Evolutionary conservation across 2,329 filamentous ascomycete species (phyloP), one percentile per base, ranked within the genome.

Genomic region (Arthroderma sp.): DNA sequence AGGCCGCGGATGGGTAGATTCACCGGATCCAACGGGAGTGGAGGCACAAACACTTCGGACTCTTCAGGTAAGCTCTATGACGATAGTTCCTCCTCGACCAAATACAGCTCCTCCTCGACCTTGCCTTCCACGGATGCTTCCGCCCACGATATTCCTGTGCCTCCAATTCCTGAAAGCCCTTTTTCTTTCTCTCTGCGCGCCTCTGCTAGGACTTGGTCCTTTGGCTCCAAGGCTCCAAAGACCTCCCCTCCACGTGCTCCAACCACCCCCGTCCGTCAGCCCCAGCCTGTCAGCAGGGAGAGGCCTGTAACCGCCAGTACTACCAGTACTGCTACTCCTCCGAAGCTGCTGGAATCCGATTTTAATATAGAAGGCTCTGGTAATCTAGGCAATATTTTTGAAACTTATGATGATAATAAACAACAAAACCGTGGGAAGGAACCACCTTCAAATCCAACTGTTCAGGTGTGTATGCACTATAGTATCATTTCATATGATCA

Each of bases 91-190:
- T 61, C 57, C 8, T 74, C 72, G 36, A 68, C 68, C 37, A 70
- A 71, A 38, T 66, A 70, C 50, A 75, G 71, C 57, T 74, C 70
- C 29, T 71, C 73, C 5, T 75, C 73, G 5, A 75, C 72, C 5
- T 61, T 73, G 34, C 73, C 73, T 33, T 75, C 71, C 15, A 63
- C 72, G 8, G 73, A 75, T 50, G 55, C 62, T 5, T 59, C 58
- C 7, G 54, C 62, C 38, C 62, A 67, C 49, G 60, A 66, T 39
- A 60, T 68, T 36, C 60, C 68, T 36, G 55, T 64, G 36, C 65
- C 66, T 27, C 64, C 66, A 8, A 55, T 67, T 10, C 57, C 64
- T 7, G 62, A 62, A 43, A 58, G 61, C 40, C 54, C 59, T 22
- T 58, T 59, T 29, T 55, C 60, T 7, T 60, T 58, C 44, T 67